A percentile compares a stretch with the other conserved stretches of the same genome.
Evolutionary conservation across 108 stramenopile genomes (phyloP).

Genomic region (Nitzschia putrida): DNA sequence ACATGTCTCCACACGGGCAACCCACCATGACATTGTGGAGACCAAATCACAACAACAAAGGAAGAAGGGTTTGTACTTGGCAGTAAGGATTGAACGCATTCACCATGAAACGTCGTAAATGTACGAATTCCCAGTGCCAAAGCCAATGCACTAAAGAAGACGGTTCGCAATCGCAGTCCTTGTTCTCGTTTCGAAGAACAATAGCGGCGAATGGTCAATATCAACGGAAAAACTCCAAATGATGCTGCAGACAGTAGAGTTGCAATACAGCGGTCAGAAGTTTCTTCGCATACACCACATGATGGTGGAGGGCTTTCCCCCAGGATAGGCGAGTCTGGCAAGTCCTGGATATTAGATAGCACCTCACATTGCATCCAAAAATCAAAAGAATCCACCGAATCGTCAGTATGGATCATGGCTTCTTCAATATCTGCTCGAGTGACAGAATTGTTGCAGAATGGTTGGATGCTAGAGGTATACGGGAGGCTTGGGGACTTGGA

Average conservation of each 20-base stretch:
- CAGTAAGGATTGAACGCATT: neutral
- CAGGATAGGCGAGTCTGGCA: too few species aligned
- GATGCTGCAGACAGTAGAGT: neutral
- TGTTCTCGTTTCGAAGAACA: neutral
- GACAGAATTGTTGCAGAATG: too few species aligned
- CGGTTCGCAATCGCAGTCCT: neutral
- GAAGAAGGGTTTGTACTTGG: neutral
- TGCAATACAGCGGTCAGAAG: neutral
- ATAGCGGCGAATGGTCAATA: constrained; percentile 1
- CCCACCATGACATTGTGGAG: neutral
- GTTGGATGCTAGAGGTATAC: too few species aligned
- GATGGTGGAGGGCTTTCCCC: neutral
- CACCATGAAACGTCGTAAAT: neutral
- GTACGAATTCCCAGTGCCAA: neutral
- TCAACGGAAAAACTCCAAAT: constrained; percentile 2
- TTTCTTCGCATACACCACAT: neutral
- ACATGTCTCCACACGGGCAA: neutral
- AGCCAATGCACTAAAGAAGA: constrained; percentile 3
- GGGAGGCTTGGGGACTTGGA: too few species aligned
- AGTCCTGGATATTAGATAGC: too few species aligned
- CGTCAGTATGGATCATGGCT: too few species aligned
- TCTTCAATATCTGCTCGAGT: too few species aligned
- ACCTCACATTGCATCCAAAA: too few species aligned
- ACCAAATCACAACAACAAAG: neutral
- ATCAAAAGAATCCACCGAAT: too few species aligned